These are phyloP conservation scores for Metschnikowia aberdeeniae DNA, from an alignment of 805 yeast species.

Conservation along the genomic window DNA sequence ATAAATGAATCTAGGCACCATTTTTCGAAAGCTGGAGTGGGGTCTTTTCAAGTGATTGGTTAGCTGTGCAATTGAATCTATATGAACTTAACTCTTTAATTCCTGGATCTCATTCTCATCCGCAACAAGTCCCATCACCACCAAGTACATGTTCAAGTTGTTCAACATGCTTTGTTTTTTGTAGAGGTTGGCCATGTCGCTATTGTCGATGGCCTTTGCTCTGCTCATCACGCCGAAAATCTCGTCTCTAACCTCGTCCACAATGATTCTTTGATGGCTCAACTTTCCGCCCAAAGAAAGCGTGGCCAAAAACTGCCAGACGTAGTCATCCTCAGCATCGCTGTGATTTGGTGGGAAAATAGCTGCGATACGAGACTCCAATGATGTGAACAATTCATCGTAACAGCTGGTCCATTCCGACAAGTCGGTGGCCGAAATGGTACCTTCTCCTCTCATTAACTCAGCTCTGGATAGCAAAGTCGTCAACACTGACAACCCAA, in stretches of 20 bases:
- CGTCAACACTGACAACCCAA: slow-evolving; percentile 83
- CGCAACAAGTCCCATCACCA: slow-evolving; percentile 94
- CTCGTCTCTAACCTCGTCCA: slow-evolving; percentile 90
- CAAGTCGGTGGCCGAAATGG: slow-evolving; percentile 50
- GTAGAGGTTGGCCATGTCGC: slow-evolving; percentile 42
- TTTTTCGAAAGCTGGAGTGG: no score
- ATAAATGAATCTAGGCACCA: no score
- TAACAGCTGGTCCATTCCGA: slow-evolving; percentile 77
- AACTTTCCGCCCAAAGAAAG: slow-evolving; percentile 86
- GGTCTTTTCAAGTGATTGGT: no score
- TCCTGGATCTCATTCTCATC: slow-evolving; percentile 86
- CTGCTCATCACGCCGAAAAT: slow-evolving; percentile 82
- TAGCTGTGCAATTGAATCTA: no score
- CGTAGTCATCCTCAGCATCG: slow-evolving; percentile 60
- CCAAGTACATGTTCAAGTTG: slow-evolving; percentile 86
- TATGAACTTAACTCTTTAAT: slow-evolving; percentile 30
- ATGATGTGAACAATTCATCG: slow-evolving; percentile 71
- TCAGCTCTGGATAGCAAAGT: slow-evolving; percentile 91
- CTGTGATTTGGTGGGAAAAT: slow-evolving; percentile 72
- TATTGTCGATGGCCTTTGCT: slow-evolving; percentile 59
- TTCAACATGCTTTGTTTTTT: slow-evolving; percentile 58
- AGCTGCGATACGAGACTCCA: slow-evolving; percentile 71
- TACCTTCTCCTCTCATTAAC: slow-evolving; percentile 79
- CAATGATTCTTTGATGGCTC: slow-evolving; percentile 88
- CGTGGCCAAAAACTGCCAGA: slow-evolving; percentile 96